Percentiles rank a stretch among this genome's conserved stretches.
Conservation (phyloP, 768 basidiomycete species). For the Pholiota conissans region DNA sequence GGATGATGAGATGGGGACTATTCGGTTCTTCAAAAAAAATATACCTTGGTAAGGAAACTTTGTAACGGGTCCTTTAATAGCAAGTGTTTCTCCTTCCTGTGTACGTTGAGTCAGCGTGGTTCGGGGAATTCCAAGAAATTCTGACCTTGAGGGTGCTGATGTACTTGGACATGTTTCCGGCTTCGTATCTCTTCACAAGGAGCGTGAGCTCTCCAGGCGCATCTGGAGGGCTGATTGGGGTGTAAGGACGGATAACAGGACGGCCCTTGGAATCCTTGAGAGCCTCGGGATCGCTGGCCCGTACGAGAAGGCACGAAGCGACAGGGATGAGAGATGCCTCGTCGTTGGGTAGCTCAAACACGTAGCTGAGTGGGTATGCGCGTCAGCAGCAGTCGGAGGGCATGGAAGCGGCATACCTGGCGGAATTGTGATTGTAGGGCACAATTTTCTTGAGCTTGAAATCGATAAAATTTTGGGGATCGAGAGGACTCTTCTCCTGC, state of each 20-base stretch:
- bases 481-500: constrained; percentile 69
- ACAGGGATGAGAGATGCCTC: constrained; percentile 78
- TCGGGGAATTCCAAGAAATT: constrained; percentile 1
- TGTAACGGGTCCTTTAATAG: constrained; percentile 87
- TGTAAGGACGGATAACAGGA: constrained; percentile 89
- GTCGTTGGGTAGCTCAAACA: constrained; percentile 79
- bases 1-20: constrained; percentile 13
- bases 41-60: constrained; percentile 87
- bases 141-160: constrained; percentile 70
- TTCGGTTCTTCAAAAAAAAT: background rate
- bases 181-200: constrained; percentile 84
- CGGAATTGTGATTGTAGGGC: constrained; percentile 94
- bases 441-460: constrained; percentile 80
- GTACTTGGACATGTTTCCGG: constrained; percentile 81
- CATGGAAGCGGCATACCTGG: constrained; percentile 47
- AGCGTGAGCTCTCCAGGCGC: constrained; percentile 74
- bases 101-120: constrained; percentile 1
- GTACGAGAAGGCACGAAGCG: constrained; percentile 77
- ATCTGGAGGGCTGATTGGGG: constrained; percentile 82
- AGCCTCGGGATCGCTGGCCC: constrained; percentile 65
- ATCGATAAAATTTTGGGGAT: constrained; percentile 73
- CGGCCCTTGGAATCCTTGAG: constrained; percentile 79
- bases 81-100: constrained; percentile 73
- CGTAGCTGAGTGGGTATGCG: constrained; percentile 46
- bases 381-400: constrained; percentile 2